Percentiles rank a stretch among this genome's conserved stretches.
phyloP scores from a whole-genome alignment of 352 stramenopile species.

The Globisporangium iwayamae region DNA sequence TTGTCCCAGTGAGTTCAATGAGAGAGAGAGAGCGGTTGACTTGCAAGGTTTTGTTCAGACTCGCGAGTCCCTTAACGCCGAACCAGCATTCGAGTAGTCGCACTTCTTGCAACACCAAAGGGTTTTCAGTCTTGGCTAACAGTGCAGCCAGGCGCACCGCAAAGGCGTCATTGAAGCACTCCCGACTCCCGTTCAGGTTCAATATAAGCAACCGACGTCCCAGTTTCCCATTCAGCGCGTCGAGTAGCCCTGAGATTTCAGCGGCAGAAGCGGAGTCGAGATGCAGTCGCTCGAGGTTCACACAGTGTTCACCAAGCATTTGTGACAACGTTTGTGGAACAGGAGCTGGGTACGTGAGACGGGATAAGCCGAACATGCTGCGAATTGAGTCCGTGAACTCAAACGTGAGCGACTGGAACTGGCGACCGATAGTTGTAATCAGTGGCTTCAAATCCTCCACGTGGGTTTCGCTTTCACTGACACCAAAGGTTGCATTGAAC shows the following conservation, averaged over 20 bases:
- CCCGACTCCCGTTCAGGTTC: neutral
- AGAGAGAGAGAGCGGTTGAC: constrained; percentile 1
- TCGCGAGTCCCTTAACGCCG: neutral
- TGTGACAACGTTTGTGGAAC: neutral
- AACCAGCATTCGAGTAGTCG: neutral
- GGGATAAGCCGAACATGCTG: neutral
- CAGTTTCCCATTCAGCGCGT: neutral
- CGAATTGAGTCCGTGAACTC: neutral
- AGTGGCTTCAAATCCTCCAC: neutral
- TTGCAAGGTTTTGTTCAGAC: neutral
- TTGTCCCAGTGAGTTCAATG: neutral
- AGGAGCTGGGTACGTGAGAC: neutral
- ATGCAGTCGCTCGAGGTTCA: neutral
- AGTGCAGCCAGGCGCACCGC: neutral
- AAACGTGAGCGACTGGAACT: neutral
- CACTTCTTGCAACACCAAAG: neutral
- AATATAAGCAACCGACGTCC: neutral
- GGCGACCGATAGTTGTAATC: neutral
- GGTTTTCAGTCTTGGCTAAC: neutral
- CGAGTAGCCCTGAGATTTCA: neutral
- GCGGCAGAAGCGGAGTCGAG: neutral
- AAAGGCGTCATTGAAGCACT: neutral
- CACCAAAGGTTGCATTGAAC: neutral
- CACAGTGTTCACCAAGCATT: neutral
- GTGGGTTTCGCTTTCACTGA: neutral